Conservation (phyloP, 208 protist genomes). For the Trypanosoma rangeli region DNA sequence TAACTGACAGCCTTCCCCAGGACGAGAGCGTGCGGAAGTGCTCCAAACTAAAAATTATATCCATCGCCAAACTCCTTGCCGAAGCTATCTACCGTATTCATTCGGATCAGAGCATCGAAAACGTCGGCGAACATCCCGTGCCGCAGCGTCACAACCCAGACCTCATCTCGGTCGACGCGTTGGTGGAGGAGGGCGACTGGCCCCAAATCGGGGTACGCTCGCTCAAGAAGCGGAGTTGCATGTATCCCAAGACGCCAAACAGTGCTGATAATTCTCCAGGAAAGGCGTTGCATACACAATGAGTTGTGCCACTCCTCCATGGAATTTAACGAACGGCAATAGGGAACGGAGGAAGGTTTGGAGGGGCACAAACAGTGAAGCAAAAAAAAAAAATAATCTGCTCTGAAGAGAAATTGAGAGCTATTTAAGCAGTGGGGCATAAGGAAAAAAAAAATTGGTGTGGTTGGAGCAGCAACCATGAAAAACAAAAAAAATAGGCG, state of each 20-base stretch:
- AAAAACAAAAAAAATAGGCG: neutral
- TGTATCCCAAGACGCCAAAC: neutral
- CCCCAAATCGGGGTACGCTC: constrained; percentile 16
- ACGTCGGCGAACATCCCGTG: constrained; percentile 37
- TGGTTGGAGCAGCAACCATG: neutral
- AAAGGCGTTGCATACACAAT: neutral
- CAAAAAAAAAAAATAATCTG: neutral
- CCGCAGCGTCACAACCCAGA: constrained; percentile 54
- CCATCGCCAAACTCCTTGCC: constrained; percentile 81
- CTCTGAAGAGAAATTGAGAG: neutral
- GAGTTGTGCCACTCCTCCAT: neutral
- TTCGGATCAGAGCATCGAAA: constrained; percentile 79
- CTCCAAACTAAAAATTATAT: constrained; percentile 86
- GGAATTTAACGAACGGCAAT: neutral
- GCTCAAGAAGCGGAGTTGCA: neutral
- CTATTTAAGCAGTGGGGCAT: too few relatives aligned
- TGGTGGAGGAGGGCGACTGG: constrained; percentile 84
- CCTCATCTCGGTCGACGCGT: constrained; percentile 73
- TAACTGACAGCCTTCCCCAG: constrained; percentile 94
- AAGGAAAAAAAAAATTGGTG: neutral
- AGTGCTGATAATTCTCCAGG: constrained; percentile 5
- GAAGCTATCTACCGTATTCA: constrained; percentile 89
- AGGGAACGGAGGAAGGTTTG: neutral
- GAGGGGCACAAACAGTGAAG: neutral
- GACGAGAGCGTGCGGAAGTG: constrained; percentile 59